phyloP scores from a whole-genome alignment of 2,329 filamentous ascomycete species.

The Scedosporium apiospermum region DNA sequence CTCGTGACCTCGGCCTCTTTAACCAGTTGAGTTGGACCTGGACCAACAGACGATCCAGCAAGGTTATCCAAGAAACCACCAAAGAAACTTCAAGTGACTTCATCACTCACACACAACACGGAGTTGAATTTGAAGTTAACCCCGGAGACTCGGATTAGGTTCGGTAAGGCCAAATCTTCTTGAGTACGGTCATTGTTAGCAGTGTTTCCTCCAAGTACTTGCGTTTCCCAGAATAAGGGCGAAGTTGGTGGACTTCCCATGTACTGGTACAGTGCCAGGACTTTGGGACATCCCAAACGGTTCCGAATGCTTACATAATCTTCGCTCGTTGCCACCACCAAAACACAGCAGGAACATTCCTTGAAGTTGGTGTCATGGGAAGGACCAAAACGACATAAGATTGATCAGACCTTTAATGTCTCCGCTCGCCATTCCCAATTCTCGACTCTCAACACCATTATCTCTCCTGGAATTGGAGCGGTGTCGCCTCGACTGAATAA shows the following conservation, averaged over 20 bases:
- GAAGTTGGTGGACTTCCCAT: not conserved
- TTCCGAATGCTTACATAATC: not conserved
- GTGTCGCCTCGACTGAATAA: not conserved
- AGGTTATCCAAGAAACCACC: not conserved
- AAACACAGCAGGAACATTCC: too few species aligned
- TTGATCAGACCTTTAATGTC: not conserved
- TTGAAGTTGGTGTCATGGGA: not conserved
- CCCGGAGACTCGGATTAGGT: not conserved
- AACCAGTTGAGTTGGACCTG: too few species aligned
- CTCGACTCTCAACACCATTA: not conserved
- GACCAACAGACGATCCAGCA: not conserved
- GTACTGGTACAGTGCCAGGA: not conserved
- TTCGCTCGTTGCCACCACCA: not conserved
- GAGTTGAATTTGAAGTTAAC: conserved; percentile 3
- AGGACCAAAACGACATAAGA: not conserved
- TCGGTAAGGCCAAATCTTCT: not conserved
- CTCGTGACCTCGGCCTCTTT: too few species aligned
- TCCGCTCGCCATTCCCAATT: not conserved
- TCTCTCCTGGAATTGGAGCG: not conserved
- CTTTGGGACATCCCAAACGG: too few species aligned
- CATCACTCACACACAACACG: conserved; percentile 6
- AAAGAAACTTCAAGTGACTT: not conserved
- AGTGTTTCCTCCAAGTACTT: too few species aligned
- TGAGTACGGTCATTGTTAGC: not conserved
- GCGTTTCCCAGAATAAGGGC: not conserved